Evolutionary conservation across 371 early-diverging fungal genomes (phyloP).

Genomic region (Saksenaea oblongispora): DNA sequence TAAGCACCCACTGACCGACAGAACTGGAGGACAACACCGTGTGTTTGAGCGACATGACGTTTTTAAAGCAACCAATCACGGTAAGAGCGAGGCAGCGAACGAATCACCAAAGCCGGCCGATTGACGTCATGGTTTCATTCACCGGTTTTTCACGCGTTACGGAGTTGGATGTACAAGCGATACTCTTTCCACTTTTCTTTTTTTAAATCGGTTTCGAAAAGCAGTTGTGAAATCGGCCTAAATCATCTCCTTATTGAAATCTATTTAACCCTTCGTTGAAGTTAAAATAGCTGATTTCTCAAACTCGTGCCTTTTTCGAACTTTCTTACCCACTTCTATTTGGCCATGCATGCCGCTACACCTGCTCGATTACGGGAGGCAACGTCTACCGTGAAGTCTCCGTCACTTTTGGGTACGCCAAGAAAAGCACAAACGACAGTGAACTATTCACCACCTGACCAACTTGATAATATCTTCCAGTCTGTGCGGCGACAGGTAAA

Average conservation of each 20-base stretch:
- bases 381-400: conserved; percentile 19
- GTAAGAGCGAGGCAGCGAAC: too few relatives aligned
- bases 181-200: not conserved
- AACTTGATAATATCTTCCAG: conserved; percentile 28
- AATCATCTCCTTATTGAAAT: conserved; percentile 2
- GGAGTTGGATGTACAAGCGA: not conserved
- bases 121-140: conserved; percentile 3
- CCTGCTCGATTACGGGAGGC: conserved; percentile 21
- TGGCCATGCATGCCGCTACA: not conserved
- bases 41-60: too few relatives aligned
- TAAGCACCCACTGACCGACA: too few relatives aligned
- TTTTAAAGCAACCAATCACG: too few relatives aligned
- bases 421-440: not conserved
- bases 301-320: not conserved
- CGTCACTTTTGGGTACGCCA: conserved; percentile 22
- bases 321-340: not conserved
- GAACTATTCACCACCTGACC: conserved; percentile 19
- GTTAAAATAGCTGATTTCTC: not conserved
- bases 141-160: not conserved
- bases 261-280: conserved; percentile 1
- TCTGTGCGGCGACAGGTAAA: conserved; percentile 36
- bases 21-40: too few relatives aligned
- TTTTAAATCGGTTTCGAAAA: conserved; percentile 2
- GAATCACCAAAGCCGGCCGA: too few relatives aligned
- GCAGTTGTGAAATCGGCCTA: not conserved